Base-by-base conservation (phyloP, 2,329 filamentous ascomycete species). In the Aureobasidium sp. region DNA sequence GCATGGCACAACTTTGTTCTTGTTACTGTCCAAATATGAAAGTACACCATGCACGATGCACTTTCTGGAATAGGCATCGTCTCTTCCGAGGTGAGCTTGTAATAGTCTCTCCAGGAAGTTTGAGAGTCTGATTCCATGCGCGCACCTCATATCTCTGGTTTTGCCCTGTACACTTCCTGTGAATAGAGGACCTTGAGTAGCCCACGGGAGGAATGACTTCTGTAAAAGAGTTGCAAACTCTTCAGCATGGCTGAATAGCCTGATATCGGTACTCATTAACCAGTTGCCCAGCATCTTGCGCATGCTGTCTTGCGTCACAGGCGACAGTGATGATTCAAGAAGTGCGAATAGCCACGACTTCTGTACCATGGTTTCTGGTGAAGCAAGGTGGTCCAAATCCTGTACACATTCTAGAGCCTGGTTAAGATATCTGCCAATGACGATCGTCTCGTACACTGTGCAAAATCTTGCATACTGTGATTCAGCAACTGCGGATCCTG, bases 341-440 rank as follows among this genome's bases (percentile, higher is more conserved):
- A 77, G 57, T 3, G 68, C 67, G 6, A 68, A 71, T 8, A 71
- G 61, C 71, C 74, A 75, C 1, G 64, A 63, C 0, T 66, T 55
- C 39, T 68, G 65, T 1, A 63, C 54, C 4, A 69, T 71, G 14
- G 49, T 39, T 3, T 59, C 49, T 6, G 63, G 44, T 0, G 66
- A 66, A 29, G 70, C 63, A 1, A 76, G 57, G 6, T 60, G 61
- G 16, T 70, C 66, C 11, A 77, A 60, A 49, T 75, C 72, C 16
- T 64, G 60, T 25, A 75, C 63, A 47, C 71, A 74, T 19, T 71
- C 73, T 30, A 73, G 60, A 2, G 75, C 69, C 55, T 77, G 74
- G 54, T 76, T 76, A 37, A 71, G 58, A 56, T 77, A 77, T 21
- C 74, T 68, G 34, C 73, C 71, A 17, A 77, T 65, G 6, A 75